Conservation (phyloP, 75 land plant species). For the Cunninghamia lanceolata region DNA sequence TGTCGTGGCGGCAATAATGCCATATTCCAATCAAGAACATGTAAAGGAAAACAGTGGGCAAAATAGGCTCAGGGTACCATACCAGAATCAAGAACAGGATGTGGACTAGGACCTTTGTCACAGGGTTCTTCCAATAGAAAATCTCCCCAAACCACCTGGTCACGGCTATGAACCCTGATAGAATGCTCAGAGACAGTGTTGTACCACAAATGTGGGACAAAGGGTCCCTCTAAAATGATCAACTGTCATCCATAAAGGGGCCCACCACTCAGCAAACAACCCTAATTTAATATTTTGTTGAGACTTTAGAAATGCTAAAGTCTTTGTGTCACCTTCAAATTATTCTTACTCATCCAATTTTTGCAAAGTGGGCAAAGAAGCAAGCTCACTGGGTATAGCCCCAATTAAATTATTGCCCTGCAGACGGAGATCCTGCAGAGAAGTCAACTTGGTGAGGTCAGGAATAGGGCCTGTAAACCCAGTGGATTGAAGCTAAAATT, state of each 20-base stretch:
- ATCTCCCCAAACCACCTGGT: no score
- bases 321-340: no score
- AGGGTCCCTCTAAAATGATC: no score
- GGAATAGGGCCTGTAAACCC: conserved; percentile 65
- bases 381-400: conserved; percentile 46
- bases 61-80: conserved; percentile 39
- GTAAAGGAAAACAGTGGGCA: conserved; percentile 58
- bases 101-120: conserved; percentile 49
- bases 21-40: conserved; percentile 63
- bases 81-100: conserved; percentile 33
- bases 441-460: conserved; percentile 23
- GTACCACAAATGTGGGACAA: no score
- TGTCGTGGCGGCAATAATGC: conserved; percentile 41
- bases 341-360: conserved; percentile 47
- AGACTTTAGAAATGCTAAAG: no score
- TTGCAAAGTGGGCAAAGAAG: conserved; percentile 22
- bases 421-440: conserved; percentile 32
- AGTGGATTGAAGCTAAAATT: conserved; percentile 75
- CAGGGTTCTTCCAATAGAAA: conserved; percentile 32
- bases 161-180: conserved; percentile 41
- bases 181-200: no score
- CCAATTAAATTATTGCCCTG: conserved; percentile 65
- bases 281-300: no score
- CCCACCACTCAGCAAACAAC: no score
- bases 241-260: no score